Evolutionary conservation across 495 filamentous ascomycete species (phyloP).

Genomic region (Patellaria atrata): DNA sequence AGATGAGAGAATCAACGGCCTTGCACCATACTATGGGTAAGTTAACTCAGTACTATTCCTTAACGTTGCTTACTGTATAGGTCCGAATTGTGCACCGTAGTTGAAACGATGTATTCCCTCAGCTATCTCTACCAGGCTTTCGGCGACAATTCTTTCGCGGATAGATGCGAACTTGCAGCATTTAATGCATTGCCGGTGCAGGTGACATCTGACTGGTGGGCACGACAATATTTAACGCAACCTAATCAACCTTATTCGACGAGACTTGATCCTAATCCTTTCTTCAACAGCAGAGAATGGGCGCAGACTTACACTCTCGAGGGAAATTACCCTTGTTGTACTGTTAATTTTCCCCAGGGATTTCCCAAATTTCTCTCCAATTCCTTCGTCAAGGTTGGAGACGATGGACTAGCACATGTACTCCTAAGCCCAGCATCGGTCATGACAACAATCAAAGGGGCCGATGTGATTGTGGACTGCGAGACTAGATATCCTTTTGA

Average conservation of each 20-base stretch:
- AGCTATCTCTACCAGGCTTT: slow-evolving; percentile 26
- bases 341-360: slow-evolving; percentile 48
- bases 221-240: slow-evolving; percentile 44
- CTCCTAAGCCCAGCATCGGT: slow-evolving; percentile 29
- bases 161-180: slow-evolving; percentile 40
- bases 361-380: slow-evolving; percentile 41
- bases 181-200: slow-evolving; percentile 47
- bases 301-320: slow-evolving; percentile 35
- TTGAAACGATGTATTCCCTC: slow-evolving; percentile 23
- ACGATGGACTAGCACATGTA: slow-evolving; percentile 29
- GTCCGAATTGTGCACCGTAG: slow-evolving; percentile 16
- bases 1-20: slow-evolving; percentile 20
- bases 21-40: slow-evolving; percentile 18
- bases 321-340: slow-evolving; percentile 38
- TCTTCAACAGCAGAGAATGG: slow-evolving; percentile 34
- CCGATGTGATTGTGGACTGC: slow-evolving; percentile 24
- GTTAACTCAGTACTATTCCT: slow-evolving; percentile 3
- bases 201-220: slow-evolving; percentile 45
- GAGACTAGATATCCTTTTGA: slow-evolving; percentile 42
- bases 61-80: too few species aligned
- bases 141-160: slow-evolving; percentile 39
- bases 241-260: slow-evolving; percentile 41
- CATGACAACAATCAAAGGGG: slow-evolving; percentile 19
- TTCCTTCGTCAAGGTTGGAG: slow-evolving; percentile 16
- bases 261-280: slow-evolving; percentile 32